These are phyloP conservation scores for Mycosarcoma mackinlayi DNA, from an alignment of 1,284 basidiomycete genomes.

Conservation along the genomic window DNA sequence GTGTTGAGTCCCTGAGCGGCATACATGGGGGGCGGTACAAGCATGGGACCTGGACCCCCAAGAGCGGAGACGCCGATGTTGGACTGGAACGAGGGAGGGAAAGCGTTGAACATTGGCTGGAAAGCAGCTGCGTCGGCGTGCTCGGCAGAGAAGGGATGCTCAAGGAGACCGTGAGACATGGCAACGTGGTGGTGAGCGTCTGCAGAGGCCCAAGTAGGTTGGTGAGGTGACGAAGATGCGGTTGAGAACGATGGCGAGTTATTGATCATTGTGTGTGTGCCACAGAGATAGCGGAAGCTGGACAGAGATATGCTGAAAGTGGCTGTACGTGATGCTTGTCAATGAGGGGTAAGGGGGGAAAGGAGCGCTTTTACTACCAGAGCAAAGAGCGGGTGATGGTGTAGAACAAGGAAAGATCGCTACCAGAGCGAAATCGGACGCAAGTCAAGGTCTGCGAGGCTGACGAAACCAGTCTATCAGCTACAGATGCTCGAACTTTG, in stretches of 20 bases:
- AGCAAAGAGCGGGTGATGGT: constrained; percentile 16
- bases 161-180: constrained; percentile 15
- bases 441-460: background rate
- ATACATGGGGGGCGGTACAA: constrained; percentile 29
- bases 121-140: constrained; percentile 14
- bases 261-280: constrained; percentile 23
- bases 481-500: constrained; percentile 5
- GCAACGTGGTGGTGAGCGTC: constrained; percentile 14
- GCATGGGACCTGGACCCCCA: constrained; percentile 8
- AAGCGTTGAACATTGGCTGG: constrained; percentile 22
- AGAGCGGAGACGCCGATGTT: constrained; percentile 2
- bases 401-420: constrained; percentile 1
- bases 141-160: constrained; percentile 22
- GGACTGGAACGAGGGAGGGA: constrained; percentile 15
- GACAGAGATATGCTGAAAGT: background rate
- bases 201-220: constrained; percentile 13
- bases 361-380: constrained; percentile 29
- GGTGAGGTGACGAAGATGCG: constrained; percentile 27
- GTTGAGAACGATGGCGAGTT: constrained; percentile 30
- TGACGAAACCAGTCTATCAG: constrained; percentile 40
- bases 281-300: background rate
- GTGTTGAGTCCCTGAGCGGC: constrained; percentile 22
- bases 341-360: background rate
- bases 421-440: constrained; percentile 26
- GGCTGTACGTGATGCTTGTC: background rate